Base-by-base conservation (phyloP, 352 stramenopile genomes). In the Phytophthora sansomeana region DNA sequence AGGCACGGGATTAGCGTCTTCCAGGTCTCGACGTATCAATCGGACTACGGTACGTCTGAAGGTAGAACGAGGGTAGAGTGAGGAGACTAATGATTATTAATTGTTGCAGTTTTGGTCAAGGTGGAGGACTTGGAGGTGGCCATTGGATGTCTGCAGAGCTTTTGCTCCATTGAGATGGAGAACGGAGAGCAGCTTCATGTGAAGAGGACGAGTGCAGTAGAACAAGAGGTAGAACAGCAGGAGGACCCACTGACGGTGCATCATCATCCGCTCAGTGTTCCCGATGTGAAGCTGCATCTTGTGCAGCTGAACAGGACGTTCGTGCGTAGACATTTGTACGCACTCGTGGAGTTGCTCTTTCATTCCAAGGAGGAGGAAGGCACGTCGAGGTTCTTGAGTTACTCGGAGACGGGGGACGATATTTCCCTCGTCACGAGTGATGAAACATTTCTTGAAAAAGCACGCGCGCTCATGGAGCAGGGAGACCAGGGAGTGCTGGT, bases 1-100 rank as follows among this genome's bases (percentile, higher is more conserved):
- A 56, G 51, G 24, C 65, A 87, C 50, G 46, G 65, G 6, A 72
- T 91, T 58, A 88, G 78, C 46, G 81, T 91, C 16, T 89, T 89
- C 56, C 80, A 89, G 76, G 83, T 91, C 71, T 91, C 81, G 5
- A 88, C 81, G 14, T 91, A 89, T 65, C 81, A 91, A 48, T 87
- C 80, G 8, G 81, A 91, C 60, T 91, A 88, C 38, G 80, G 81
- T 87, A 42, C 52, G 77, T n/a, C 14, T 48, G 35, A 13, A 26
- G 9, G 32, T 38, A 16, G 32, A 38, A 16, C 9, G 32, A 38
- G 32, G 32, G 4, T n/a, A 30, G 26, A 6, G 38, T 54, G 17
- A 32, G 33, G n/a, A n/a, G n/a, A 39, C 43, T 60, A n/a, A 32
- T 64, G n/a, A n/a, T n/a, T n/a, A n/a, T n/a, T n/a, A n/a, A n/a